phyloP scores from a whole-genome alignment of 2,329 filamentous ascomycete species.

The Cercospora nicotianae region DNA sequence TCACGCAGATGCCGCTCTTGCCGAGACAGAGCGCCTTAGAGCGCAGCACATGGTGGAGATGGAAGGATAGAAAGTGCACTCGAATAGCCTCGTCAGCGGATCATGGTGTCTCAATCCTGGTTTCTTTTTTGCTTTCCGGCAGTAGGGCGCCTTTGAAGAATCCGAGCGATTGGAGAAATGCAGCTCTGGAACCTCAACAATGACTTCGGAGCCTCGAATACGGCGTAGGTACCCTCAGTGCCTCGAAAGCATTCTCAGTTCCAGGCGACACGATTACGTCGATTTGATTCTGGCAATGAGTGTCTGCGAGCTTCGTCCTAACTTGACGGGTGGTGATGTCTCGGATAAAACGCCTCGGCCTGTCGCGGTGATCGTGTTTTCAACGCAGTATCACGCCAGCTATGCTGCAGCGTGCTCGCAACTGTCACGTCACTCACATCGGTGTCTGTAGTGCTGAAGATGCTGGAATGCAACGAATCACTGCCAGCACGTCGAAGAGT shows the following conservation, averaged over 20 bases:
- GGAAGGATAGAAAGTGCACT: too few relatives aligned
- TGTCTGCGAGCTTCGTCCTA: neutral
- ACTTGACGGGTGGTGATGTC: neutral
- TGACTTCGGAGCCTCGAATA: neutral
- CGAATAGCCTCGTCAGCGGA: too few relatives aligned
- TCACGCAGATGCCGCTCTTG: too few relatives aligned
- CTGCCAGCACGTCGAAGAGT: neutral
- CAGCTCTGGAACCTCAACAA: neutral
- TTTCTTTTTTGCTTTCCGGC: too few relatives aligned
- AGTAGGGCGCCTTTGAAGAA: too few relatives aligned
- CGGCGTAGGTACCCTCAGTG: neutral
- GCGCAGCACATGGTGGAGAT: too few relatives aligned
- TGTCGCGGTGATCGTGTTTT: neutral
- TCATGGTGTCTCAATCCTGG: too few relatives aligned
- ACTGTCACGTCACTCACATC: neutral
- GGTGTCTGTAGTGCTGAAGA: neutral
- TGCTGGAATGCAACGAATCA: neutral
- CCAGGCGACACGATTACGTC: neutral
- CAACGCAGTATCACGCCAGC: neutral
- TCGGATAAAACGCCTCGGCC: neutral
- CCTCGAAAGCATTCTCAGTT: neutral
- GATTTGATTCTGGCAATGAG: neutral
- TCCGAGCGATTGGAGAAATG: neutral
- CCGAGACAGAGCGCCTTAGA: too few relatives aligned
- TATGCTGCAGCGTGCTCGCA: neutral